phyloP scores from a whole-genome alignment of 495 filamentous ascomycete genomes.

The Penicillium soppii region DNA sequence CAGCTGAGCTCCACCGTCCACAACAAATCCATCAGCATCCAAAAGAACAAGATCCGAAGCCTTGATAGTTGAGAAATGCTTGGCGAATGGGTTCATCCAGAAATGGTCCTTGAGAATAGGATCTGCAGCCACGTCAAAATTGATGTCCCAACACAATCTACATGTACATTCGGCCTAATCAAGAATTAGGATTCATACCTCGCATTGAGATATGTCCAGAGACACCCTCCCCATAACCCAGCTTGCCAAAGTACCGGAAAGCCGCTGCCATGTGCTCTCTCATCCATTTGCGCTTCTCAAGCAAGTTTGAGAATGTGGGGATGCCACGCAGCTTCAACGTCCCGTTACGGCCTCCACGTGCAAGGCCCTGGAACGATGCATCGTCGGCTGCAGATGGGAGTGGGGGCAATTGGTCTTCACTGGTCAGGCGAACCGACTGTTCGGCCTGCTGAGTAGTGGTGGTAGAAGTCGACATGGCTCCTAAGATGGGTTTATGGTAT shows the following conservation, averaged over 20 bases:
- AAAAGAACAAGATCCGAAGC: slow-evolving; percentile 51
- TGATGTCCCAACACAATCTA: no score
- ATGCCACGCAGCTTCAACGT: slow-evolving; percentile 52
- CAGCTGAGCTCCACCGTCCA: slow-evolving; percentile 51
- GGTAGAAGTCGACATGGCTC: slow-evolving; percentile 23
- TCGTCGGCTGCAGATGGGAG: slow-evolving; percentile 25
- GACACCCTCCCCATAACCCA: slow-evolving; percentile 69
- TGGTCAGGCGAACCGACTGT: slow-evolving; percentile 19
- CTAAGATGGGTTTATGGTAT: not conserved
- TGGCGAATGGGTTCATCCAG: slow-evolving; percentile 66
- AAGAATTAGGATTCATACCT: no score
- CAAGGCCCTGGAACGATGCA: slow-evolving; percentile 37
- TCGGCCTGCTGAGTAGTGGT: slow-evolving; percentile 15
- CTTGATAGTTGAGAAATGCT: slow-evolving; percentile 56
- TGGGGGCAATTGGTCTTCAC: slow-evolving; percentile 20
- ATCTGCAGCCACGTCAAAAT: slow-evolving; percentile 15
- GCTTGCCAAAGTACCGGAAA: slow-evolving; percentile 68
- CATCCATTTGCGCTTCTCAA: slow-evolving; percentile 64
- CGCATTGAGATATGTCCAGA: slow-evolving; percentile 62
- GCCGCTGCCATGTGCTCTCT: slow-evolving; percentile 72
- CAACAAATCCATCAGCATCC: slow-evolving; percentile 47
- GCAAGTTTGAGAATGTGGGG: slow-evolving; percentile 57
- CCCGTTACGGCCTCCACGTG: slow-evolving; percentile 39
- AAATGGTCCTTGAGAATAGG: slow-evolving; percentile 57
- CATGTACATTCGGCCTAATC: no score